Evolutionary conservation across 495 filamentous ascomycete genomes (phyloP).

Genomic region (Xylaria flabelliformis): DNA sequence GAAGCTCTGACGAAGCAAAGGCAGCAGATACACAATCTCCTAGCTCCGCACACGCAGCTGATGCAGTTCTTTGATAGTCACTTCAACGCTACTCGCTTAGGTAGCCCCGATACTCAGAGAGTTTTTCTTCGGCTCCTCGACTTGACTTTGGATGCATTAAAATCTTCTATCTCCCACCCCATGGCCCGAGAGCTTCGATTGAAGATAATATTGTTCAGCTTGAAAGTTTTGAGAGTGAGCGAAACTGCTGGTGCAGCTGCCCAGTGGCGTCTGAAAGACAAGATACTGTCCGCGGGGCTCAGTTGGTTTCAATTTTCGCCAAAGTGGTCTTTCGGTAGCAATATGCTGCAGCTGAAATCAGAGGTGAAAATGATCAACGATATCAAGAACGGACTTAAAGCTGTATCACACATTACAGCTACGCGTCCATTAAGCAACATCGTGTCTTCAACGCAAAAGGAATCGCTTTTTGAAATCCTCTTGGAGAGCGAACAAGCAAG

Average conservation of each 20-base stretch:
- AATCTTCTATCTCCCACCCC: constrained; percentile 75
- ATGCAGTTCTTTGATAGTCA: constrained; percentile 91
- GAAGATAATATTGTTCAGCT: constrained; percentile 80
- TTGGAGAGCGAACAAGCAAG: constrained; percentile 85
- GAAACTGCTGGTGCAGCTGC: constrained; percentile 63
- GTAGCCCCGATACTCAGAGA: constrained; percentile 77
- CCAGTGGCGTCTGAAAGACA: constrained; percentile 83
- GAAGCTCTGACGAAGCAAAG: constrained; percentile 74
- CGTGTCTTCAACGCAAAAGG: constrained; percentile 75
- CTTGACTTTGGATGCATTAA: constrained; percentile 74
- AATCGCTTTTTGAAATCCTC: constrained; percentile 77
- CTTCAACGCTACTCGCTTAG: constrained; percentile 86
- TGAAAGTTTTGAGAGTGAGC: constrained; percentile 75
- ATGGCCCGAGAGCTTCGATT: constrained; percentile 90
- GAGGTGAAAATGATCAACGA: constrained; percentile 84
- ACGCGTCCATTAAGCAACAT: constrained; percentile 58
- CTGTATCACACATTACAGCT: constrained; percentile 64
- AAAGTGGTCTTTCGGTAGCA: constrained; percentile 94
- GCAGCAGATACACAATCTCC: constrained; percentile 74
- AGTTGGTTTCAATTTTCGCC: constrained; percentile 86
- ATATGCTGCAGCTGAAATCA: constrained; percentile 89
- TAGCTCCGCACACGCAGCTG: constrained; percentile 84
- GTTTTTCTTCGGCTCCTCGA: constrained; percentile 80
- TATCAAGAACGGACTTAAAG: constrained; percentile 67
- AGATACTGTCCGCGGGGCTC: constrained; percentile 81